Evolutionary conservation across 495 filamentous ascomycete species (phyloP), one percentile per base, ranked within the genome.

Genomic region (Stereocaulon alpinum): DNA sequence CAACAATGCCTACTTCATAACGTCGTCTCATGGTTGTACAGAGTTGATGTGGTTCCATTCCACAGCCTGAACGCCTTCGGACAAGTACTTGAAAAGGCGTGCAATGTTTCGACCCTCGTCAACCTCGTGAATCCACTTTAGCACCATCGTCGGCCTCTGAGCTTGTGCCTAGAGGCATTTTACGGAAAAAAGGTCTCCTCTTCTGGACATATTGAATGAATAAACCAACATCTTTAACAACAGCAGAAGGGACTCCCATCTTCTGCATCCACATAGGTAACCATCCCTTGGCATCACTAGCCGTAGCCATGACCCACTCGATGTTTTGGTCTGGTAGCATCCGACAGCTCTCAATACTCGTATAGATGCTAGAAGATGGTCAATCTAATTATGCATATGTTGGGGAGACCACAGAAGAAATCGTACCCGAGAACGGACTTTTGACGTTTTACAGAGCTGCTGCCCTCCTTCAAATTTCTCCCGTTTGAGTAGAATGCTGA

Each of bases 271-370:
- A 82, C 67, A 75, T 71, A 9, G 85, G 85, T 54, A 88, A 68
- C 49, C 74, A 72, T 18, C 85, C 84, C 40, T 73, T 73, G 0
- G 84, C 83, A 67, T 88, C 79, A 50, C 80, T 81, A 24, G 80
- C 76, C 49, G 82, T 85, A 18, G 79, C 79, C 77, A 85, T 84
- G n/a, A 82, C 67, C 82, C 82, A 87, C 62, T 80, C 74, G 32
- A 83, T 73, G 37, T 74, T 60, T 47, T 69, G 74, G 37, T 64
- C 69, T 17, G 68, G 66, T 5, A 74, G 57, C 37, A 74, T 61
- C 44, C 73, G 64, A 9, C 82, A 70, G 32, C 76, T 64, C 71
- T 87, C 84, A 6, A 86, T 74, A 47, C 77, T 78, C 12, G 70
- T 74, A 58, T 86, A 84, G 20, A 61, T 34, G 6, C 66, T 68